phyloP scores from a whole-genome alignment of 108 stramenopile species.

The Nannochloropsis gaditana region DNA sequence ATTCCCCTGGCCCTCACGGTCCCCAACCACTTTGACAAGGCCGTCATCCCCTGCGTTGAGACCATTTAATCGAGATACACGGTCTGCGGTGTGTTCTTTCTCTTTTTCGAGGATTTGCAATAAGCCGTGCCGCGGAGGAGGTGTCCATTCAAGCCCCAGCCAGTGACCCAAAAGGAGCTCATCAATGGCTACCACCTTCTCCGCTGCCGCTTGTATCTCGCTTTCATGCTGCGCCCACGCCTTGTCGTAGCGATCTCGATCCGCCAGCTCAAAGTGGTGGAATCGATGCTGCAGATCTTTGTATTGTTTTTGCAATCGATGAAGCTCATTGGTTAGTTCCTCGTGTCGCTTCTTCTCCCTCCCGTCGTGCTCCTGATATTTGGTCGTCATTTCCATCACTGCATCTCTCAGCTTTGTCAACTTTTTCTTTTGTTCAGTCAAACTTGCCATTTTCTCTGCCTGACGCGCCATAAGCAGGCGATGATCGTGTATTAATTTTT shows the following conservation, averaged over 20 bases:
- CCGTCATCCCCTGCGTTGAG: not conserved
- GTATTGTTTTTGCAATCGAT: not conserved
- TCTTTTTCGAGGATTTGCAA: not conserved
- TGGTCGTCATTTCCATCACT: not conserved
- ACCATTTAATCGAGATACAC: not conserved
- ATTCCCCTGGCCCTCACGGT: not conserved
- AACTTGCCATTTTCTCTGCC: not conserved
- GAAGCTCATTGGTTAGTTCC: not conserved
- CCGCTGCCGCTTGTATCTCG: not conserved
- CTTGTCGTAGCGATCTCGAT: not conserved
- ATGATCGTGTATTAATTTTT: not conserved
- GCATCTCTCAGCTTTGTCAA: constrained; percentile 9
- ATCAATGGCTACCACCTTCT: constrained; percentile 3
- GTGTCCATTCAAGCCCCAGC: constrained; percentile 1
- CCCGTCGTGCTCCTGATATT: constrained; percentile 1
- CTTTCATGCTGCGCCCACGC: not conserved
- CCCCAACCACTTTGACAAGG: not conserved
- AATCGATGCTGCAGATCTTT: not conserved
- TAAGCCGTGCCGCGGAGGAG: not conserved
- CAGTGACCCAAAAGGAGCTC: not conserved
- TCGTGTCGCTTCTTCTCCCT: constrained; percentile 8
- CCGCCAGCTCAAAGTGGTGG: not conserved
- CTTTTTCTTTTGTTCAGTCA: constrained; percentile 9
- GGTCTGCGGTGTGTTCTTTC: not conserved
- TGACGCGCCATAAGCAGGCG: not conserved